Base-by-base conservation (phyloP, 805 yeast genomes). In the Teunomyces aglyptinius region DNA sequence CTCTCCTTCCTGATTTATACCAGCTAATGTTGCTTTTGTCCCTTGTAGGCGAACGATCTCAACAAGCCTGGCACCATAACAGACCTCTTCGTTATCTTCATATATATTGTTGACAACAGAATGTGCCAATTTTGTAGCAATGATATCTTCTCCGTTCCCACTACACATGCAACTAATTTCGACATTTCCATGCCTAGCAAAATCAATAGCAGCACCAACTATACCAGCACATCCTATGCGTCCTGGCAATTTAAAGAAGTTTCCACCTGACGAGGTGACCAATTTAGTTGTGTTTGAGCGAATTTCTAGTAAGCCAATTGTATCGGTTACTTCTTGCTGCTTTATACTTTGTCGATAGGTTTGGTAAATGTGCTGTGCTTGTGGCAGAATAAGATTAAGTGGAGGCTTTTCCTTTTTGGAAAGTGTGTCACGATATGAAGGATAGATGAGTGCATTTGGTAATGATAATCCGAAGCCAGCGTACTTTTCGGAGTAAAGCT, bases 101-200 rank as follows among this genome's bases (percentile, higher is more conserved):
- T 55, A 18, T 6, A 47, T 41, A 19, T 48, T 49, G 12, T 47
- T 54, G 2, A 58, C 56, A 3, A 65, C 38, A 10, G 46, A 47
- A 29, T 69, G 53, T 3, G 79, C 75, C 16, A 80, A 55, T 43
- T 68, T 72, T 68, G 71, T 63, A 43, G 60, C 59, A 4, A 78
- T 63, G 29, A 80, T 78, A 46, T 78, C 80, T 51, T 80, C 85
- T 2, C 85, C 85, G 54, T 76, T 77, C 3, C 85, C 85, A 32
- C 81, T 73, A 57, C 83, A 76, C 62, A 58, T 56, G 38, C 70
- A 63, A 31, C 64, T 53, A 1, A 73, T 53, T n/a, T 61, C 61
- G 29, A 47, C 42, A 4, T 48, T 55, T 0, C 57, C 56, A 10
- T 44, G 49, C 0, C 56, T 31, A 11, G 42, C 46, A 34, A 49